Evolutionary conservation across 495 filamentous ascomycete genomes (phyloP), one percentile per base, ranked within the genome.

Genomic region (Thermochaetoides thermophila): DNA sequence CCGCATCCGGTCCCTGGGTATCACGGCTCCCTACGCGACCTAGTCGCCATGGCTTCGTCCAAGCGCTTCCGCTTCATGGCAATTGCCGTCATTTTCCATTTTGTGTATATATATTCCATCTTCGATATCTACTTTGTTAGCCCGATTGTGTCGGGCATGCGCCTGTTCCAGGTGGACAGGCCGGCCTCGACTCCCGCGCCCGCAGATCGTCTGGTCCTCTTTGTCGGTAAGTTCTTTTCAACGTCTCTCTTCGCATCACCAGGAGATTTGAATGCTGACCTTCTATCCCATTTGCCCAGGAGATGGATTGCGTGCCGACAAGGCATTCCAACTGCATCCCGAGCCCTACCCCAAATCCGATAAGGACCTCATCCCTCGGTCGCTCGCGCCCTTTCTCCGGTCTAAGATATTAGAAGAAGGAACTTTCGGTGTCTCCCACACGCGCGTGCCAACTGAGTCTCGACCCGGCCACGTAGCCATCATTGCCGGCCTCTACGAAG

Each of bases 91-190:
- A 60, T 89, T 29, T 99, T 99, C 52, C 91, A 99, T 59, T 52
- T 95, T 17, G 73, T 93, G 39, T 99, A 99, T 60, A 78, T 89
- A 39, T 84, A 75, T 47, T 94, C 87, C 21, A 99, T 99, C 43
- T 99, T 99, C 56, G 91, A 96, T 53, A 92, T 96, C 41, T 99
- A 99, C 60, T 99, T 99, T 53, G 84, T 95, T 43, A 94, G 85
- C 50, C 91, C 91, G 12, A 91, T 99, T 44, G 91, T 96, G 23
- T 78, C 74, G 67, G 91, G 91, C 47, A 96, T 99, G 91, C 71
- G 66, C 43, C 67, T 81, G 32, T 87, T 81, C 59, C 58, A 57
- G 21, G 66, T 89, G 25, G 73, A 84, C 28, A 63, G 78, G 31
- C 60, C 73, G 22, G 37, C 58, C 14, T 63, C 60, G 24, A 53